These are phyloP conservation scores for Boletales sp. DNA, from an alignment of 768 basidiomycete genomes.

Conservation along the genomic window DNA sequence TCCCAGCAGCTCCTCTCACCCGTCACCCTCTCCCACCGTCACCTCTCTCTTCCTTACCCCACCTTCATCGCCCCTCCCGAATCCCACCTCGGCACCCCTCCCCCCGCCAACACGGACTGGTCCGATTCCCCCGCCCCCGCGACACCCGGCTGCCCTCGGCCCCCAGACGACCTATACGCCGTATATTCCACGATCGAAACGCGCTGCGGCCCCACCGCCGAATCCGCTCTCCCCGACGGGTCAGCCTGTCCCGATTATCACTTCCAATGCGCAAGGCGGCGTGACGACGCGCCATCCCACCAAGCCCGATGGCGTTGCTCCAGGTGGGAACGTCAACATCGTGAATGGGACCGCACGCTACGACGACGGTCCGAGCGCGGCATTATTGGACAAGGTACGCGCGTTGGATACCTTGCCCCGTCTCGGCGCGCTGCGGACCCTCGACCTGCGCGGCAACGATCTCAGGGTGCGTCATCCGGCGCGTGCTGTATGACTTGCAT, in stretches of 20 bases:
- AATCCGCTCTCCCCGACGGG: constrained; percentile 40
- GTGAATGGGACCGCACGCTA: constrained; percentile 8
- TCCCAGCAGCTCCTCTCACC: constrained; percentile 1
- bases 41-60: constrained; percentile 28
- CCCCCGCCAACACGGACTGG: constrained; percentile 30
- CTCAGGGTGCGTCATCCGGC: constrained; percentile 66
- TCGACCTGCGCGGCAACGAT: constrained; percentile 93
- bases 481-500: neutral
- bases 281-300: constrained; percentile 43
- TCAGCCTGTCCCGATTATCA: constrained; percentile 65
- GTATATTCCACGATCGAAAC: constrained; percentile 67
- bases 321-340: no score
- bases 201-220: constrained; percentile 29
- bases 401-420: constrained; percentile 86
- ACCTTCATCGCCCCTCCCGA: constrained; percentile 31
- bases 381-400: constrained; percentile 82
- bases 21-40: constrained; percentile 10
- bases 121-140: constrained; percentile 45
- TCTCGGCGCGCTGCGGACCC: constrained; percentile 78
- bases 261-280: constrained; percentile 54
- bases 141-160: constrained; percentile 44
- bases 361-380: constrained; percentile 60
- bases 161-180: constrained; percentile 79
- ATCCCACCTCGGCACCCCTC: constrained; percentile 16
- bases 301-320: constrained; percentile 4